A percentile compares a stretch with the other conserved stretches of the same genome.
Evolutionary conservation across 495 filamentous ascomycete genomes (phyloP).

Genomic region (Usnea hakonensis): DNA sequence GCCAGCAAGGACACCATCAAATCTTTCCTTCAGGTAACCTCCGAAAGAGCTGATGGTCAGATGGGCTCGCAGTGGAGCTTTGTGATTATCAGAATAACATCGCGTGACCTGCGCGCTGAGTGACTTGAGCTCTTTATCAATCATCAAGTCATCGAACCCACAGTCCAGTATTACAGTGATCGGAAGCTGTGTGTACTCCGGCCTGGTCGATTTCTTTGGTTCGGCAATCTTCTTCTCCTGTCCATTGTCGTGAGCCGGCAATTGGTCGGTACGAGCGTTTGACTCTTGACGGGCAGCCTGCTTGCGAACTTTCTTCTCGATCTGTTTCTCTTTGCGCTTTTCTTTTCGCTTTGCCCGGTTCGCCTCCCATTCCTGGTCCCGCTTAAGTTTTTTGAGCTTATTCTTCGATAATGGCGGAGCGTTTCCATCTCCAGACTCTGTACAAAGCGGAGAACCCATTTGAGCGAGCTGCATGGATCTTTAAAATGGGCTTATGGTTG

Average conservation of each 20-base stretch:
- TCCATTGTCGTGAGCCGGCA: constrained; percentile 34
- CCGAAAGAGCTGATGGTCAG: constrained; percentile 69
- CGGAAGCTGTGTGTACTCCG: constrained; percentile 49
- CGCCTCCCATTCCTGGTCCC: constrained; percentile 59
- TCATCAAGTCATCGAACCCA: constrained; percentile 85
- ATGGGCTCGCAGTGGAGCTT: constrained; percentile 55
- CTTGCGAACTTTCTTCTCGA: constrained; percentile 55
- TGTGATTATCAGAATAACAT: constrained; percentile 78
- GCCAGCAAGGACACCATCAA: constrained; percentile 62
- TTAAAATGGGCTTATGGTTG: neutral
- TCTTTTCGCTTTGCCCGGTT: constrained; percentile 59
- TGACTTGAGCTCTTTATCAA: constrained; percentile 70
- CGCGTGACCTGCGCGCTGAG: constrained; percentile 75
- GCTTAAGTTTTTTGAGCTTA: constrained; percentile 64
- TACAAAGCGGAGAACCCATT: constrained; percentile 1
- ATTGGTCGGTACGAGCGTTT: constrained; percentile 26
- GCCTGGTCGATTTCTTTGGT: constrained; percentile 26
- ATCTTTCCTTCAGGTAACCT: constrained; percentile 66
- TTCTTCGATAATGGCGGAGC: constrained; percentile 59
- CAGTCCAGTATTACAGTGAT: constrained; percentile 82
- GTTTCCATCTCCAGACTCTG: neutral
- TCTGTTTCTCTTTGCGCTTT: constrained; percentile 63
- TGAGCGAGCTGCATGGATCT: neutral
- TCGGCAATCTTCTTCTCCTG: constrained; percentile 31
- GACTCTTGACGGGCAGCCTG: constrained; percentile 33